phyloP scores from a whole-genome alignment of 495 filamentous ascomycete species.

The Pseudevernia furfuracea region DNA sequence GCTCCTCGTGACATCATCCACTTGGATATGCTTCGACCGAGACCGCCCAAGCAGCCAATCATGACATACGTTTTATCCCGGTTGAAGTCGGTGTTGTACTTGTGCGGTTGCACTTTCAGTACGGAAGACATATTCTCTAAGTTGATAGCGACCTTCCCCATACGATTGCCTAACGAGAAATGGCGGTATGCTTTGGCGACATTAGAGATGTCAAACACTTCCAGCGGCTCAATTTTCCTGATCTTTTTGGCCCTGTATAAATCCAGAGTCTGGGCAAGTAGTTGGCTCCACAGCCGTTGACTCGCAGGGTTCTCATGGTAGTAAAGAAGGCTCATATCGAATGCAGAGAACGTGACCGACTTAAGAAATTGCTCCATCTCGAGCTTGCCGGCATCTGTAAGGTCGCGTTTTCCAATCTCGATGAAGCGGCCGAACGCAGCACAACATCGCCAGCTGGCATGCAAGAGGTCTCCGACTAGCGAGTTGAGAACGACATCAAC shows the following conservation, averaged over 20 bases:
- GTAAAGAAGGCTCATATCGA: slow-evolving; percentile 3
- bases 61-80: slow-evolving; percentile 29
- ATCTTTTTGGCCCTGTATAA: slow-evolving; percentile 4
- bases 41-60: slow-evolving; percentile 33
- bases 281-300: too few species aligned
- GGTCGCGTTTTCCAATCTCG: slow-evolving; percentile 43
- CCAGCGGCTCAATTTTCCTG: slow-evolving; percentile 4
- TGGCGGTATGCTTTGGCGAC: slow-evolving; percentile 1
- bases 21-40: slow-evolving; percentile 32
- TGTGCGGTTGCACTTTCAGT: background rate
- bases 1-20: slow-evolving; percentile 35
- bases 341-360: slow-evolving; percentile 28
- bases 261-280: background rate
- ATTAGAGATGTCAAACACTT: slow-evolving; percentile 9
- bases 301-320: too few species aligned
- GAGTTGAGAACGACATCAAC: slow-evolving; percentile 50
- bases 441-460: slow-evolving; percentile 43
- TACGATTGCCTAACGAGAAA: background rate
- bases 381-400: slow-evolving; percentile 14
- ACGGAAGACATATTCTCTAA: slow-evolving; percentile 6
- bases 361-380: slow-evolving; percentile 1
- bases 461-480: slow-evolving; percentile 42
- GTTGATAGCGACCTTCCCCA: slow-evolving; percentile 9
- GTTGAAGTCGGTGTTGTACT: background rate
- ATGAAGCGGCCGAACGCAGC: slow-evolving; percentile 44